Conservation (phyloP, 2,329 filamentous ascomycete species). For the Paraphoma sp. region DNA sequence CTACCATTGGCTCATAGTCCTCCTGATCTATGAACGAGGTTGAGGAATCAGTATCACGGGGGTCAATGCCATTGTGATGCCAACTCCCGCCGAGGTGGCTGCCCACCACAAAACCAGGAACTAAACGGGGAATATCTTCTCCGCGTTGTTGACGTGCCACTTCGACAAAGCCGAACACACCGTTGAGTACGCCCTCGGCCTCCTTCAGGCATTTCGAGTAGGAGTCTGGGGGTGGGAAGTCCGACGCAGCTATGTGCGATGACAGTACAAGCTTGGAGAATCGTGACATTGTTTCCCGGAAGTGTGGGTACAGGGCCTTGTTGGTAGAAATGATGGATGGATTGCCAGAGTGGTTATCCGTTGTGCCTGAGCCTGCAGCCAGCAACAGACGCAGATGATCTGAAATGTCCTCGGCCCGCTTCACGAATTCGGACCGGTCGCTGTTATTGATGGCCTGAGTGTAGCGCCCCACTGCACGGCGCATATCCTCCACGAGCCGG, state of each 20-base stretch:
- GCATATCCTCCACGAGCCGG: slow-evolving; percentile 90
- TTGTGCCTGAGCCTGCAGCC: slow-evolving; percentile 95
- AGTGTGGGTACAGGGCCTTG: slow-evolving; percentile 95
- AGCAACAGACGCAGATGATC: slow-evolving; percentile 92
- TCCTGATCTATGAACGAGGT: slow-evolving; percentile 83
- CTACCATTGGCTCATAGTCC: slow-evolving; percentile 74
- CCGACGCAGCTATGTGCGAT: slow-evolving; percentile 94
- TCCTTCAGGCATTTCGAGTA: slow-evolving; percentile 95
- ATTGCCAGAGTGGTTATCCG: slow-evolving; percentile 97
- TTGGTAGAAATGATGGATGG: slow-evolving; percentile 99
- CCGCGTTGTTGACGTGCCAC: slow-evolving; percentile 92
- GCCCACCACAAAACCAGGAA: slow-evolving; percentile 91
- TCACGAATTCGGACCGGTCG: slow-evolving; percentile 88
- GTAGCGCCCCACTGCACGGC: slow-evolving; percentile 86
- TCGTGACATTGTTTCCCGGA: slow-evolving; percentile 99
- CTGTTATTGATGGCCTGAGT: slow-evolving; percentile 85
- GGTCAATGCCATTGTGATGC: slow-evolving; percentile 71
- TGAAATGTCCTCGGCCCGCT: slow-evolving; percentile 95
- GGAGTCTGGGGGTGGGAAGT: slow-evolving; percentile 93
- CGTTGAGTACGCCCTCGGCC: slow-evolving; percentile 93
- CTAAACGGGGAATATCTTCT: slow-evolving; percentile 89
- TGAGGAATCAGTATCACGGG: slow-evolving; percentile 70
- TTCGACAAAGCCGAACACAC: slow-evolving; percentile 95
- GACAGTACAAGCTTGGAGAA: slow-evolving; percentile 99
- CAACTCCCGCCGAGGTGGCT: slow-evolving; percentile 86